Conservation (phyloP, 2,329 filamentous ascomycete genomes). For the Phoma herbarum region DNA sequence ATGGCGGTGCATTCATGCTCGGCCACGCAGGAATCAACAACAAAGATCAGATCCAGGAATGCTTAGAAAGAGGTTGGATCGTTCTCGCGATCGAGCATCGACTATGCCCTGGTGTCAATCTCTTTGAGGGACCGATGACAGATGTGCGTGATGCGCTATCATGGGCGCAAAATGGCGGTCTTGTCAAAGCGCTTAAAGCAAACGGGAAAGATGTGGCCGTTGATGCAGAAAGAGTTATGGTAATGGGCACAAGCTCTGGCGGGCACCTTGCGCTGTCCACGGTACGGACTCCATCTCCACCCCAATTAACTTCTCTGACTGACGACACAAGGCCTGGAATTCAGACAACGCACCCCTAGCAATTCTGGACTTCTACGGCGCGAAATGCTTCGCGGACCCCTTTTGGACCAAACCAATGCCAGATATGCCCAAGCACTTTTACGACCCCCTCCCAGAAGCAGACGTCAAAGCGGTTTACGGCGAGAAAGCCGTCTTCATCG, state of each 20-base stretch:
- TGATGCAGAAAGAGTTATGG: slow-evolving; percentile 18
- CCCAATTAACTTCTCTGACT: background rate
- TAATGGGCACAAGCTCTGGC: slow-evolving; percentile 25
- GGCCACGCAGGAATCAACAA: slow-evolving; percentile 22
- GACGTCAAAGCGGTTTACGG: slow-evolving; percentile 5
- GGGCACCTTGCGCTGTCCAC: slow-evolving; percentile 23
- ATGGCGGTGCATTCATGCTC: slow-evolving; percentile 31
- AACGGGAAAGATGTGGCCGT: background rate
- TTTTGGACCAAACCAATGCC: slow-evolving; percentile 23
- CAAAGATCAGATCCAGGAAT: slow-evolving; percentile 26
- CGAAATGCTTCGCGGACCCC: slow-evolving; percentile 23
- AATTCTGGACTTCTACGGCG: slow-evolving; percentile 28
- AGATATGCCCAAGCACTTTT: slow-evolving; percentile 15
- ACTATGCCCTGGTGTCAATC: slow-evolving; percentile 25
- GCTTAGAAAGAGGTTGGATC: slow-evolving; percentile 20
- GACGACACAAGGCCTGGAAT: slow-evolving; percentile 17
- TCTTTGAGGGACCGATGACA: slow-evolving; percentile 25
- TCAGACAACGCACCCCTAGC: slow-evolving; percentile 13
- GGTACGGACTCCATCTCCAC: slow-evolving; percentile 3
- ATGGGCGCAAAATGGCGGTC: slow-evolving; percentile 21
- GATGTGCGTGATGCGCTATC: slow-evolving; percentile 22
- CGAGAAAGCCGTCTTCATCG: slow-evolving; percentile 21
- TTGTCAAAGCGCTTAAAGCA: slow-evolving; percentile 7
- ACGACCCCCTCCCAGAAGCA: background rate
- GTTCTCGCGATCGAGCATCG: slow-evolving; percentile 25